These are phyloP conservation scores for Pestalotiopsis sp. DNA, from an alignment of 2,329 filamentous ascomycete species.

Conservation along the genomic window DNA sequence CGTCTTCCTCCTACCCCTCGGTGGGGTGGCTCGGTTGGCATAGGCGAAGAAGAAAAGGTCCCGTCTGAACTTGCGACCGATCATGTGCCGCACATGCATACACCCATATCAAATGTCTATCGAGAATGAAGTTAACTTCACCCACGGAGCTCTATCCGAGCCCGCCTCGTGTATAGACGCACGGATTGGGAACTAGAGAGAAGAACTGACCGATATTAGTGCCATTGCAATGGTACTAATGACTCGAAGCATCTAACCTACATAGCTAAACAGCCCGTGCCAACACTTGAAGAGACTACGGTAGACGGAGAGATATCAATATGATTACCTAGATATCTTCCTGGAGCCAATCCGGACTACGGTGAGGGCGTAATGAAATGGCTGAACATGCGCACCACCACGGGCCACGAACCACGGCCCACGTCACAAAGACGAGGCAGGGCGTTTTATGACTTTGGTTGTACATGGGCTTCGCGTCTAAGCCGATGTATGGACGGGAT, in stretches of 20 bases:
- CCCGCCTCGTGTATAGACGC: background rate
- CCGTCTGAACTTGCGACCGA: background rate
- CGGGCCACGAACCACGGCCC: background rate
- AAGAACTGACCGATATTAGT: background rate
- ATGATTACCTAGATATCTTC: background rate
- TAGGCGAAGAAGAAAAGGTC: background rate
- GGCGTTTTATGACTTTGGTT: background rate
- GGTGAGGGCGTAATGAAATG: background rate
- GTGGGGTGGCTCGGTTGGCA: background rate
- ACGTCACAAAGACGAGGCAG: background rate
- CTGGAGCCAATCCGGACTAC: background rate
- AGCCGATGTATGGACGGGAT: background rate
- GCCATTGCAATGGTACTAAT: background rate
- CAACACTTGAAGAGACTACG: background rate
- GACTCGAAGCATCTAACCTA: background rate
- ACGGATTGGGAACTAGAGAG: background rate
- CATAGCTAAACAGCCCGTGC: background rate
- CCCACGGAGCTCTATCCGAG: background rate
- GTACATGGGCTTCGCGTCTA: background rate
- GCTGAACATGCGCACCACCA: background rate
- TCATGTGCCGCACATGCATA: background rate
- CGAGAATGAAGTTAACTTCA: background rate
- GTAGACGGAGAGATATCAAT: background rate
- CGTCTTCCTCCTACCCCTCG: background rate
- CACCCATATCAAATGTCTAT: background rate